Conservation (phyloP, 163 green algal genomes). For the Scenedesmus sp. region DNA sequence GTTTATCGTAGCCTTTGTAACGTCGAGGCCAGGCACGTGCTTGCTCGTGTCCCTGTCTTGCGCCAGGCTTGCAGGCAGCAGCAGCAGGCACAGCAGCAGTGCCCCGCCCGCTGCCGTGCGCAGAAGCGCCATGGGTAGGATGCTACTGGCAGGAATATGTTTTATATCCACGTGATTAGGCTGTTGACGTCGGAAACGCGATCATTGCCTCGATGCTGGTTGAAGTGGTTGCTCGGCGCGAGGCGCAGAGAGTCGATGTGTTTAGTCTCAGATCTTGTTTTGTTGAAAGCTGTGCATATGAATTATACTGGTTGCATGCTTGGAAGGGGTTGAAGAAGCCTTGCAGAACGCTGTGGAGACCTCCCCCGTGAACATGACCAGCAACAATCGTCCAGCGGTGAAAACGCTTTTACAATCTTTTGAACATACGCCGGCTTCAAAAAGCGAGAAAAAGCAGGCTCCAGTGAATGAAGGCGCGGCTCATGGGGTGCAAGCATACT, state of each 20-base stretch:
- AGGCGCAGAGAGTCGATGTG: not conserved
- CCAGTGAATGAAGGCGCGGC: no score
- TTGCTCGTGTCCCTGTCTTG: conserved; percentile 24
- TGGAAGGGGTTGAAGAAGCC: not conserved
- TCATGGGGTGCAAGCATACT: not conserved
- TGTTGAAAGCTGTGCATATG: not conserved
- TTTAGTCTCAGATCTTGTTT: not conserved
- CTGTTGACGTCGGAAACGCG: not conserved
- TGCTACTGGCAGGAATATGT: not conserved
- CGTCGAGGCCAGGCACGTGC: conserved; percentile 23
- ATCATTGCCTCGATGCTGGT: not conserved
- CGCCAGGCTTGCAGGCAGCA: conserved; percentile 12
- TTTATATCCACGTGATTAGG: not conserved
- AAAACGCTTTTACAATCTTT: no score
- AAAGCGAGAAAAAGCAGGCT: no score
- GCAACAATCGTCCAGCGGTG: not conserved
- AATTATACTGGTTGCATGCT: not conserved
- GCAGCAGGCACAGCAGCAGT: not conserved
- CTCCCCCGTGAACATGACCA: not conserved
- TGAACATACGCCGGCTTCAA: no score
- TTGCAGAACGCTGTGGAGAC: not conserved
- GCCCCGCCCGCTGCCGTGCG: not conserved
- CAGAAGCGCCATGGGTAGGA: not conserved
- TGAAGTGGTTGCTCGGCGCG: not conserved
- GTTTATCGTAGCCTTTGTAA: conserved; percentile 34